phyloP scores from a whole-genome alignment of 1,284 basidiomycete genomes.

The Cystobasidium pallidum region DNA sequence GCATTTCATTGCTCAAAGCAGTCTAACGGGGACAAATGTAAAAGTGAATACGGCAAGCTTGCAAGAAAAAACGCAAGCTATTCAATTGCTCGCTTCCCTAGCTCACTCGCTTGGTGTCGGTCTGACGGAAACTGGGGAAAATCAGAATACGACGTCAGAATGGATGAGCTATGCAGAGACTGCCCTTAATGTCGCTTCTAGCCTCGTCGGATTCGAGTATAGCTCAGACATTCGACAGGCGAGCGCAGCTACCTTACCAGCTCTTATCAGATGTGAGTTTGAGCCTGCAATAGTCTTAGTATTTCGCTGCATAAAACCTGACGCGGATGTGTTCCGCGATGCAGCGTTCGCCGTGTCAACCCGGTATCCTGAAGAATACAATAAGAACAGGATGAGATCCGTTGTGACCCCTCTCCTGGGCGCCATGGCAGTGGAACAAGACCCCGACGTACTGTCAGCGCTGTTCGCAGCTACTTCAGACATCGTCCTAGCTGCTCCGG shows the following conservation, averaged over 20 bases:
- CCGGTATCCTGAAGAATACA: constrained; percentile 29
- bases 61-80: constrained; percentile 32
- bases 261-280: constrained; percentile 21
- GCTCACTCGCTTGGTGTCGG: constrained; percentile 28
- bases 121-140: constrained; percentile 27
- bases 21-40: constrained; percentile 10
- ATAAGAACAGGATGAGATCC: constrained; percentile 21
- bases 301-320: too few species aligned
- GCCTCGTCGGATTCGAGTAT: constrained; percentile 28
- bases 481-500: constrained; percentile 34
- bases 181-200: constrained; percentile 25
- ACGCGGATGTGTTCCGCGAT: neutral
- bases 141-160: constrained; percentile 34
- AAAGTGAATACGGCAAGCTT: constrained; percentile 31
- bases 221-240: constrained; percentile 28
- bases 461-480: constrained; percentile 40
- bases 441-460: constrained; percentile 25
- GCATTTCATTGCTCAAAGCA: neutral
- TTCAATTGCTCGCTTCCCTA: constrained; percentile 27
- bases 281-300: too few species aligned
- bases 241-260: constrained; percentile 21
- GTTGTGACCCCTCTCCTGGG: constrained; percentile 7
- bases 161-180: constrained; percentile 40
- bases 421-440: constrained; percentile 23
- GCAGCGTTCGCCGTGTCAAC: constrained; percentile 18